Percentiles rank a stretch among this genome's conserved stretches.
Conservation (phyloP, 148 eudicot species). For the Diospyros lotus region DNA sequence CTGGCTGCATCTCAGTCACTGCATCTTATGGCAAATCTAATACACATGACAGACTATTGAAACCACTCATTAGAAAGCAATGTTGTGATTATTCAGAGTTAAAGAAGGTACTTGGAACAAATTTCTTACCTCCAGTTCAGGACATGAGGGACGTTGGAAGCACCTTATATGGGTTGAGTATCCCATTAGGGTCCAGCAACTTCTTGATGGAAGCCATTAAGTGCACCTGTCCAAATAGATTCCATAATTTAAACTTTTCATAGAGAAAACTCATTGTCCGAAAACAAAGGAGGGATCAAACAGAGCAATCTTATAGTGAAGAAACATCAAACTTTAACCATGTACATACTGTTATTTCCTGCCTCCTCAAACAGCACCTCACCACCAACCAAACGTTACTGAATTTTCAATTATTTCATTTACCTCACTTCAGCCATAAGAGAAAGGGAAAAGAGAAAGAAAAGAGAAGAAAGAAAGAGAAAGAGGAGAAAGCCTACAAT, state of each 20-base stretch:
- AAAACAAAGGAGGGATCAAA: not conserved
- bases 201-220: constrained; percentile 83
- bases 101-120: not conserved
- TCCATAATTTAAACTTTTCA: not conserved
- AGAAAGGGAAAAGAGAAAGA: too few relatives aligned
- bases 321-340: not conserved
- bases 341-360: not conserved
- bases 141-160: constrained; percentile 52
- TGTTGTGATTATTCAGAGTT: not conserved
- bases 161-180: constrained; percentile 94
- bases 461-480: too few relatives aligned
- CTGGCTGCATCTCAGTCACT: not conserved
- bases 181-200: constrained; percentile 73
- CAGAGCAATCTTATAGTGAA: not conserved
- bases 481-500: too few relatives aligned
- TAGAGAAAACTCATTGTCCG: not conserved
- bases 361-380: not conserved
- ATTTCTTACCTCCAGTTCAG: constrained; percentile 26
- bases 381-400: not conserved
- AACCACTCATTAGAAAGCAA: not conserved
- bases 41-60: not conserved
- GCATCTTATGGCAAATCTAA: not conserved
- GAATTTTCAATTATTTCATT: not conserved
- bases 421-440: too few relatives aligned
- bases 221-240: constrained; percentile 47